Base-by-base conservation (phyloP, 495 filamentous ascomycete species). In the Neurospora sp. region DNA sequence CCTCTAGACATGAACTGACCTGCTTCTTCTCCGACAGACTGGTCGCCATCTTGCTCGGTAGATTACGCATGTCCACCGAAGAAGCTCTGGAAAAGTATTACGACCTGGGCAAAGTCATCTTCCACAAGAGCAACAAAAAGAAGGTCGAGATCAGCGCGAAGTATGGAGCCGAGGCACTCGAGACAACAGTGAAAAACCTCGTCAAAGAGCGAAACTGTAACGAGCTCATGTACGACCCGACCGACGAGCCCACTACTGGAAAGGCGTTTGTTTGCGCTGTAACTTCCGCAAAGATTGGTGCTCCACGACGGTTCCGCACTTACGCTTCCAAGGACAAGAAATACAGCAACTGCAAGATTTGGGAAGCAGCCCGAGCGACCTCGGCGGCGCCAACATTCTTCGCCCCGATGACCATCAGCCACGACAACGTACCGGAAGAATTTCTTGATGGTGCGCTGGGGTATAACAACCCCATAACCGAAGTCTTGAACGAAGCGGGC, bases 391-490 rank as follows among this genome's bases (percentile, higher is more conserved):
- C 75, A 2, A 53, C 61, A 0, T 76, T 47, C 71, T 75, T 76
- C 16, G 44, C 18, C 3, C 69, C 69, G 14, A 42, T 42, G 40
- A 42, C 40, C 12, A 14, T 42, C 40, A 42, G 40, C 40, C 12
- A 42, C 40, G 14, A 18, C 18, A 2, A 42, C 40, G 8, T 10
- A 4, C 75, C 37, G 6, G 71, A 72, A 31, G 45, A 70, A 35
- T 79, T 74, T 39, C 74, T 80, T n/a, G 78, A 81, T 37, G 79
- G 74, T 5, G 79, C 79, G 9, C 45, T 79, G 22, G 76, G 78
- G 0, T 77, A 59, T 35, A 81, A 81, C 65, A 80, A 81, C 40
- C 79, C 79, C 0, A 53, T 71, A 22, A 39, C 68, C 4, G 31
- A 74, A 31, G 47, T 78, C 1, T 39, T 78, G 0, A 45, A 74